These are phyloP conservation scores for Gastrodia elata DNA, from an alignment of 106 monocot species.

Conservation along the genomic window DNA sequence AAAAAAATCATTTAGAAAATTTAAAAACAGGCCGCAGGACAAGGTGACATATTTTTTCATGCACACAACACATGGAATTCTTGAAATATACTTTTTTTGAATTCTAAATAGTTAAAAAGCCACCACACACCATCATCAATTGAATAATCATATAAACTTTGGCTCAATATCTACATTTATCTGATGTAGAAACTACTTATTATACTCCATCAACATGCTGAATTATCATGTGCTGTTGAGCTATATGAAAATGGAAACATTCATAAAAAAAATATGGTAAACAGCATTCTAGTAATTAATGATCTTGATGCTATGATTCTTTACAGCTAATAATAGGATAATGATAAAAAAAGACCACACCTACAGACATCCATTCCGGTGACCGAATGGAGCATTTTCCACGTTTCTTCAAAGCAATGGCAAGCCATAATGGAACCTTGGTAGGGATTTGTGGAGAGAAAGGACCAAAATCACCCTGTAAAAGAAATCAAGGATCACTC, in stretches of 20 bases:
- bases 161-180: neutral
- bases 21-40: neutral
- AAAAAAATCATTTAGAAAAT: neutral
- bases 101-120: neutral
- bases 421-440: slow-evolving; percentile 79
- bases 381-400: slow-evolving; percentile 51
- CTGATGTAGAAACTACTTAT: neutral
- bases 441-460: slow-evolving; percentile 53
- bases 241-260: neutral
- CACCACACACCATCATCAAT: neutral
- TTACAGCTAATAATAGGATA: neutral
- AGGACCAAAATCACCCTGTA: slow-evolving; percentile 65
- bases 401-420: slow-evolving; percentile 57
- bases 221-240: neutral
- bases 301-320: neutral
- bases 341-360: slow-evolving; percentile 13
- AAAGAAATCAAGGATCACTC: neutral
- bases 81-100: neutral
- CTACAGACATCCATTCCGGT: slow-evolving; percentile 68
- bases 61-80: neutral
- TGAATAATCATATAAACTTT: neutral
- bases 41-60: neutral
- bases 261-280: neutral
- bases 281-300: neutral
- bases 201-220: neutral